These are phyloP conservation scores for Ascosphaera pollenicola DNA, from an alignment of 2,329 filamentous ascomycete species.

Conservation along the genomic window DNA sequence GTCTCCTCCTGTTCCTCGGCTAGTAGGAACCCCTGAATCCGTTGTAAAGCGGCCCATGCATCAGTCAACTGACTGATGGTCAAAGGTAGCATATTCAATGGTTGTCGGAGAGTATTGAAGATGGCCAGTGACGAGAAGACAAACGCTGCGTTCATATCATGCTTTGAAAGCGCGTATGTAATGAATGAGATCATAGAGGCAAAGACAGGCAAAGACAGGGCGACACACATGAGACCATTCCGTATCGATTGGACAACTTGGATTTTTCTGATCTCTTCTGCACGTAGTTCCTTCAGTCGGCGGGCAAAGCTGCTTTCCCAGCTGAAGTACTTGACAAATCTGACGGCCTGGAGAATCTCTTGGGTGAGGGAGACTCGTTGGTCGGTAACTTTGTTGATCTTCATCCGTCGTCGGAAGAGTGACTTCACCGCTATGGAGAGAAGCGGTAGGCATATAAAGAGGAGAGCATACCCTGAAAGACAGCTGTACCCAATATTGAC, in stretches of 20 bases:
- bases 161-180: slow-evolving; percentile 43
- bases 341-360: slow-evolving; percentile 73
- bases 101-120: slow-evolving; percentile 79
- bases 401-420: slow-evolving; percentile 50
- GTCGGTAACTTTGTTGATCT: slow-evolving; percentile 86
- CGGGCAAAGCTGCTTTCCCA: slow-evolving; percentile 79
- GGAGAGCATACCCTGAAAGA: slow-evolving; percentile 63
- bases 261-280: slow-evolving; percentile 59
- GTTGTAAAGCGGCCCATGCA: slow-evolving; percentile 61
- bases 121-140: slow-evolving; percentile 86
- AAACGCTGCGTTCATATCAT: slow-evolving; percentile 47
- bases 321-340: slow-evolving; percentile 92
- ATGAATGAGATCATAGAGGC: slow-evolving; percentile 92
- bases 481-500: slow-evolving; percentile 83
- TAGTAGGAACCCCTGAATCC: slow-evolving; percentile 71
- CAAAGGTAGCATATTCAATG: slow-evolving; percentile 69
- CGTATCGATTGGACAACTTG: slow-evolving; percentile 64
- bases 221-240: slow-evolving; percentile 65
- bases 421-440: slow-evolving; percentile 56
- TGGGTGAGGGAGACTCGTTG: slow-evolving; percentile 79
- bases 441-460: slow-evolving; percentile 56
- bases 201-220: slow-evolving; percentile 71
- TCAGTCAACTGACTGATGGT: slow-evolving; percentile 81
- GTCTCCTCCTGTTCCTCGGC: slow-evolving; percentile 69
- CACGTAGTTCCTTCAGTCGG: slow-evolving; percentile 51